These are phyloP conservation scores for Aquanectria penicillioides DNA, from an alignment of 2,329 filamentous ascomycete species.

Conservation along the genomic window DNA sequence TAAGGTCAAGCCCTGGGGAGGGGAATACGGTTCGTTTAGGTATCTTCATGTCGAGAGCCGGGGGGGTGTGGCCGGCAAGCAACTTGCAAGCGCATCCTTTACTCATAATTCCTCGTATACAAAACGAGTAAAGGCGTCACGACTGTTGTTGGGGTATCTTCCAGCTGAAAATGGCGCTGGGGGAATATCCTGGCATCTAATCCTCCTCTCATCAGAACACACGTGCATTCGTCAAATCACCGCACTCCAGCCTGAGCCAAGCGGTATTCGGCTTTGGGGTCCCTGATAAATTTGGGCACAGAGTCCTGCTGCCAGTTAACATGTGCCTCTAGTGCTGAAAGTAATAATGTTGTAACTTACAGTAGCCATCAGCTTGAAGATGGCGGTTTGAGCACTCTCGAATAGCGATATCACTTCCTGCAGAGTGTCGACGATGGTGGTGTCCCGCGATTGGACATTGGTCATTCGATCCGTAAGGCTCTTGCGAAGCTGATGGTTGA, in stretches of 20 bases:
- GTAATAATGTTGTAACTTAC: slow-evolving; percentile 66
- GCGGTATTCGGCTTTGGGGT: slow-evolving; percentile 46
- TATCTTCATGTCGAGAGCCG: too few species aligned
- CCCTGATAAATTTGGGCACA: slow-evolving; percentile 76
- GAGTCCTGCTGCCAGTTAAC: slow-evolving; percentile 65
- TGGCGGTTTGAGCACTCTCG: slow-evolving; percentile 91
- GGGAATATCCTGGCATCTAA: too few species aligned
- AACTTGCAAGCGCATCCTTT: too few species aligned
- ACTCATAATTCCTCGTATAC: too few species aligned
- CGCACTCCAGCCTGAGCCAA: slow-evolving; percentile 12
- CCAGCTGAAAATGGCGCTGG: too few species aligned
- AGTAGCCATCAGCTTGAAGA: slow-evolving; percentile 98
- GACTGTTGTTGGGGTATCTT: too few species aligned
- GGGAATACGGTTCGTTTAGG: too few species aligned
- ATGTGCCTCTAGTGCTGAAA: not conserved
- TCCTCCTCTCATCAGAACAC: too few species aligned
- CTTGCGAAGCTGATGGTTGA: slow-evolving; percentile 93
- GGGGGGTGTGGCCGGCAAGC: too few species aligned
- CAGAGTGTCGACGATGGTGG: slow-evolving; percentile 88
- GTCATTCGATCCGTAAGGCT: slow-evolving; percentile 96
- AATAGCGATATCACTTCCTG: slow-evolving; percentile 90
- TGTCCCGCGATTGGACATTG: slow-evolving; percentile 90
- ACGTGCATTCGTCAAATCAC: not conserved
- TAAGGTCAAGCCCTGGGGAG: too few species aligned
- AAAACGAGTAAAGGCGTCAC: too few species aligned